Evolutionary conservation across 176 grass and related monocot genomes (phyloP).

Genomic region (Musa acuminata): DNA sequence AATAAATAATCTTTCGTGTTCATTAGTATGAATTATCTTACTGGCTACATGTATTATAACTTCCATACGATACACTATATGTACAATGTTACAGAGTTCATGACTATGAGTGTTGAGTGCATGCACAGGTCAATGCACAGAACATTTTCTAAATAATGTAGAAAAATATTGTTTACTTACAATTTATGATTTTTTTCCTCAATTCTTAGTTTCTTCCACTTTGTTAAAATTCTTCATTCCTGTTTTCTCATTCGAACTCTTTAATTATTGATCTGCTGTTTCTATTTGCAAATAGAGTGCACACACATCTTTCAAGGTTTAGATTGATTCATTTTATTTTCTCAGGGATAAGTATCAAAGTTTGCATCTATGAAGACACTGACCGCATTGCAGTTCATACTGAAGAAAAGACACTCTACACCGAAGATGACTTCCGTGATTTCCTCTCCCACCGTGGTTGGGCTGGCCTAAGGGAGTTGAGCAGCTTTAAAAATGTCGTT

Average conservation of each 20-base stretch:
- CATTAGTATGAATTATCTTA: not conserved
- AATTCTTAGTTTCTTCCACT: too few species aligned
- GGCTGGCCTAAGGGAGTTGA: constrained; percentile 60
- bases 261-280: not conserved
- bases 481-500: constrained; percentile 49
- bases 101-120: not conserved
- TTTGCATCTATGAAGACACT: constrained; percentile 63
- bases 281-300: not conserved
- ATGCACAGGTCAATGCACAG: not conserved
- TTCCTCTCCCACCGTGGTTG: constrained; percentile 56
- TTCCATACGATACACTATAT: not conserved
- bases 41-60: not conserved
- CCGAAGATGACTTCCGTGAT: constrained; percentile 69
- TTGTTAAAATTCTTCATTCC: too few species aligned
- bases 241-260: not conserved
- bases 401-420: constrained; percentile 82
- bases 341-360: constrained; percentile 67
- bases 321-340: constrained; percentile 8
- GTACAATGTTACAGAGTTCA: not conserved
- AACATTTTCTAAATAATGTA: not conserved
- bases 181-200: too few species aligned
- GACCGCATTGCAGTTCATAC: constrained; percentile 44
- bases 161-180: too few species aligned
- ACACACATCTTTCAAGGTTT: not conserved
- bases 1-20: not conserved